phyloP scores from a whole-genome alignment of 2,329 filamentous ascomycete species.

The Teratosphaeriaceae sp. region DNA sequence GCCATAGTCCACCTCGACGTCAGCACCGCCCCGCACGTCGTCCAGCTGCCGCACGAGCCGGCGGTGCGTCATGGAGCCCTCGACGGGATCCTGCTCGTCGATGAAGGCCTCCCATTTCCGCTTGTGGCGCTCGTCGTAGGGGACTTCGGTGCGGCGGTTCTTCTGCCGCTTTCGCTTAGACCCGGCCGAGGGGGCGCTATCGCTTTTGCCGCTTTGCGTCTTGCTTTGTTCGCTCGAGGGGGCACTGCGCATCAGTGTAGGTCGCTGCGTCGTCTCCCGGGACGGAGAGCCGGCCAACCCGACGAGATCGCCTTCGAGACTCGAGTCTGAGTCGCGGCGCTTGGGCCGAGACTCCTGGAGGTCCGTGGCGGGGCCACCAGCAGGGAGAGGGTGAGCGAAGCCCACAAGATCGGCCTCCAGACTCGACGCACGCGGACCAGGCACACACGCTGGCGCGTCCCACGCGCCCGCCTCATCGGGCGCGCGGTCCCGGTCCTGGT shows the following conservation, averaged over 20 bases:
- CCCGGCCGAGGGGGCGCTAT: slow-evolving; percentile 10
- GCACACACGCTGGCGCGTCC: no score
- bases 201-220: slow-evolving; percentile 17
- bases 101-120: slow-evolving; percentile 31
- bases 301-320: slow-evolving; percentile 21
- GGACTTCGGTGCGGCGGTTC: slow-evolving; percentile 16
- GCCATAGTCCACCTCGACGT: slow-evolving; percentile 43
- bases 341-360: no score
- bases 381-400: background rate
- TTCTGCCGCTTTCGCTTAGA: slow-evolving; percentile 1
- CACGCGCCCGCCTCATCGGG: slow-evolving; percentile 5
- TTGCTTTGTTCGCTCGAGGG: slow-evolving; percentile 3
- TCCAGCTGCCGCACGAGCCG: slow-evolving; percentile 40
- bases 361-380: no score
- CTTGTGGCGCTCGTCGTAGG: slow-evolving; percentile 28
- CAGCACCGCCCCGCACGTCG: slow-evolving; percentile 29
- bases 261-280: background rate
- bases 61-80: slow-evolving; percentile 37
- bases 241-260: background rate
- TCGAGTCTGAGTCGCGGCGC: slow-evolving; percentile 12
- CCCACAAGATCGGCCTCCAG: slow-evolving; percentile 17
- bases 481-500: slow-evolving; percentile 8
- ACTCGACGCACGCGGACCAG: slow-evolving; percentile 12
- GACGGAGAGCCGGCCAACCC: background rate
- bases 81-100: slow-evolving; percentile 28